Evolutionary conservation across 2,329 filamentous ascomycete species (phyloP), one percentile per base, ranked within the genome.

Genomic region (Verruconis gallopava): DNA sequence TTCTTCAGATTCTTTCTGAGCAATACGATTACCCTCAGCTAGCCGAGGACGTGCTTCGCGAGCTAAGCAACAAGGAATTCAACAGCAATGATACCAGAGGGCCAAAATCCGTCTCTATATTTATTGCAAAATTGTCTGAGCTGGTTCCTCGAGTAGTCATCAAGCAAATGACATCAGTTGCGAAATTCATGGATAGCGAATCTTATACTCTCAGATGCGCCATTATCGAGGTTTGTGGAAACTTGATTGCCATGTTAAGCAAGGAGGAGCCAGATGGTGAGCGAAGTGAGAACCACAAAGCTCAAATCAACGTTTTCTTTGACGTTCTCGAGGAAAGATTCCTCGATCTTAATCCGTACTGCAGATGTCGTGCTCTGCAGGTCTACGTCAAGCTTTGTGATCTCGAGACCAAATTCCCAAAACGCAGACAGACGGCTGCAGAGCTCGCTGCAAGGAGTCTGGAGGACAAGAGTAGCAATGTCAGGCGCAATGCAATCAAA

Each of bases 11-110:
- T 54, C 69, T 98, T 19, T 81, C 88, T 1, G 88, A 96, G 58
- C 89, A 95, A 65, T 98, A 96, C 64, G 91, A 98, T 62, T 93
- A 96, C 57, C 84, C 88, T 13, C 91, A 98, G 55, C 71, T 98
- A 5, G 81, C 86, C 3, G 91, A 95, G 57, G 91, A 98, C 57
- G 84, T 96, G 21, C 63, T 98, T 45, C 80, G 67, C 53, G 91
- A 98, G 57, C 74, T 98, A 50, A 93, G 88, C 59, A 94, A 88
- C 63, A 98, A 94, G 59, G 89, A 96, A 56, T 98, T 96, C 66
- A 95, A 93, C 61, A 89, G 82, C 47, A 98, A 93, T 54, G 93
- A 98, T 59, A 86, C 83, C 1, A 85, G 82, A 57, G 91, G 91
- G 0, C 91, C 93, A 11, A 98, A 96, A 61, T 96, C 89, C 1